Conservation (phyloP, 139 green algal genomes). For the Chlamydomonas applanata region DNA sequence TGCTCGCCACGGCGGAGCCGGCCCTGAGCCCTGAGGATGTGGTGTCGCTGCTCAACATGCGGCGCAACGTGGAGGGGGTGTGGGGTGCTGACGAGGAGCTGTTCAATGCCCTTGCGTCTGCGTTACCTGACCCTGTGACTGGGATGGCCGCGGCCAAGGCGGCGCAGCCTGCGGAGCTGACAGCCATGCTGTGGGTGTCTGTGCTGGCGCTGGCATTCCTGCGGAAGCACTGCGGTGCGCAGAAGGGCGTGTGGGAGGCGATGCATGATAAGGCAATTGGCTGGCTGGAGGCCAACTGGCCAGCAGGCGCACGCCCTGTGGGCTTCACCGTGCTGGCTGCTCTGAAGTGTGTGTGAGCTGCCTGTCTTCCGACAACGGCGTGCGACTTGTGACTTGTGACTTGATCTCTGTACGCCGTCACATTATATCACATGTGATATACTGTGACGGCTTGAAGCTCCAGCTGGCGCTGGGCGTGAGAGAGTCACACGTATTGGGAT, state of each 20-base stretch:
- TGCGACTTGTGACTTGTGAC: no score
- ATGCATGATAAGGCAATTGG: not conserved
- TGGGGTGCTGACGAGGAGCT: not conserved
- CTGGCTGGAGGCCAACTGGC: not conserved
- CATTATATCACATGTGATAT: no score
- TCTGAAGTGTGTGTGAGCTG: not conserved
- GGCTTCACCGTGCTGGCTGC: slow-evolving; percentile 1
- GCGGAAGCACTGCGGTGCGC: slow-evolving; percentile 7
- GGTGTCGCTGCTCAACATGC: slow-evolving; percentile 8
- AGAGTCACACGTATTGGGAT: no score
- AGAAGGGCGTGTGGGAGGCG: not conserved
- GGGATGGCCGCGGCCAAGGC: no score
- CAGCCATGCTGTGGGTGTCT: not conserved
- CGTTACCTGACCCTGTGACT: not conserved
- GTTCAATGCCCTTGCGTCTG: not conserved
- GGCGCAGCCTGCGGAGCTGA: not conserved
- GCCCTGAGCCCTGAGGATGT: not conserved
- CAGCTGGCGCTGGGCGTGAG: no score
- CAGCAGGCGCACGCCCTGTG: not conserved
- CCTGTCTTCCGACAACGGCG: no score
- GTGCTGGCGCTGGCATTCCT: slow-evolving; percentile 8
- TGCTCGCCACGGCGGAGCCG: no score
- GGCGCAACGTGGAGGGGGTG: slow-evolving; percentile 4
- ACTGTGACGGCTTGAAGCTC: no score
- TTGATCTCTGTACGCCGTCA: no score